phyloP scores from a whole-genome alignment of 1,284 basidiomycete species.

The Clitocybe nebularis region DNA sequence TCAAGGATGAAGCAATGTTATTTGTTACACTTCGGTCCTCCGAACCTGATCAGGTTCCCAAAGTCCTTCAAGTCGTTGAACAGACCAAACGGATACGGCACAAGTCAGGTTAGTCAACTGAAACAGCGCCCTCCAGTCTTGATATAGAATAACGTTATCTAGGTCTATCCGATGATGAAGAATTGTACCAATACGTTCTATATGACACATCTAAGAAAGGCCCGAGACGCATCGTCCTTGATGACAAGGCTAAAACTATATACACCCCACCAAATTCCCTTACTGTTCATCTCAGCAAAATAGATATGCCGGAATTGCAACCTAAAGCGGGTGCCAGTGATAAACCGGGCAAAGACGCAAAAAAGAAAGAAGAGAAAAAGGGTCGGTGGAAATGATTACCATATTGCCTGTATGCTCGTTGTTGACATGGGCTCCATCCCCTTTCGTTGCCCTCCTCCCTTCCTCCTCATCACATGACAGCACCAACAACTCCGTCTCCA shows the following conservation, averaged over 20 bases:
- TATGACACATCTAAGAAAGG: constrained; percentile 60
- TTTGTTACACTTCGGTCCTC: constrained; percentile 71
- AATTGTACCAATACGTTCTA: constrained; percentile 75
- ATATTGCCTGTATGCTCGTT: constrained; percentile 1
- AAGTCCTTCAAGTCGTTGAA: constrained; percentile 76
- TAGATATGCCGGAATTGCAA: constrained; percentile 75
- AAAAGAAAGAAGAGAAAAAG: constrained; percentile 32
- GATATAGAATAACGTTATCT: too few species aligned
- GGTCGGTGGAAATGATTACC: constrained; percentile 30
- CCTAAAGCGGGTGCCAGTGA: constrained; percentile 40
- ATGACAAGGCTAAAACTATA: constrained; percentile 42
- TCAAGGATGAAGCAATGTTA: constrained; percentile 72
- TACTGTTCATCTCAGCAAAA: constrained; percentile 75
- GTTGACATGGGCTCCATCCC: constrained; percentile 3
- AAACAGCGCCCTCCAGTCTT: too few species aligned
- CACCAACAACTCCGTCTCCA: neutral
- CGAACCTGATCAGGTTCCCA: constrained; percentile 63
- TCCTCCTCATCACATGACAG: neutral
- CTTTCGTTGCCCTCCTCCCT: constrained; percentile 1
- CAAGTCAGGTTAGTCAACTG: constrained; percentile 50
- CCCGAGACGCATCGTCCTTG: constrained; percentile 64
- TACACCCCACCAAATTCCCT: constrained; percentile 67
- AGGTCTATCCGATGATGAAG: constrained; percentile 55
- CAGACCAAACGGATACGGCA: constrained; percentile 71
- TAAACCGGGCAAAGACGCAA: constrained; percentile 21